phyloP scores from a whole-genome alignment of 257 asterid genomes.

The Lycium barbarum region DNA sequence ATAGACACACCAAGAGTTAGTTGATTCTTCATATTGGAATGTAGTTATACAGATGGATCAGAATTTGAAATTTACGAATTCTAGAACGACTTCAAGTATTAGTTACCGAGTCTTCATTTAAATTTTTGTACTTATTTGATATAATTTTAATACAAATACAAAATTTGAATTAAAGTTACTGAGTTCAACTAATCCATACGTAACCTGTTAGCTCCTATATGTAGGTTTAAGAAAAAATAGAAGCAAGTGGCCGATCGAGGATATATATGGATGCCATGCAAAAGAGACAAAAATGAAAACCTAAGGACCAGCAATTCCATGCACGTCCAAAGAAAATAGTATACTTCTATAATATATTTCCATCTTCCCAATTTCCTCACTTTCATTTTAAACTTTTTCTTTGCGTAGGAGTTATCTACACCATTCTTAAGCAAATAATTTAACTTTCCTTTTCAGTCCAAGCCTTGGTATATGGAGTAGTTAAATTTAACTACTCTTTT shows the following conservation, averaged over 20 bases:
- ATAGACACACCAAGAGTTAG: not conserved
- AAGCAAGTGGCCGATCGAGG: not conserved
- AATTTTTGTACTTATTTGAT: too few species aligned
- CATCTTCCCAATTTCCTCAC: not conserved
- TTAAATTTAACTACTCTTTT: not conserved
- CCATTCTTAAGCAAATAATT: not conserved
- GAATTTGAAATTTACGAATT: not conserved
- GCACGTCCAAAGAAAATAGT: conserved; percentile 20
- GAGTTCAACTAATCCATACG: not conserved
- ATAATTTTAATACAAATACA: too few species aligned
- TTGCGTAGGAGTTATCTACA: not conserved
- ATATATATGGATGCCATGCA: conserved; percentile 22
- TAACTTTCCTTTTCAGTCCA: not conserved
- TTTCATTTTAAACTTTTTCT: not conserved
- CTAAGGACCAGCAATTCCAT: conserved; percentile 32
- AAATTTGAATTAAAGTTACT: too few species aligned
- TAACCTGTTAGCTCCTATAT: too few species aligned
- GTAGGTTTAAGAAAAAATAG: not conserved
- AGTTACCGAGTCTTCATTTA: not conserved
- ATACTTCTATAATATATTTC: not conserved
- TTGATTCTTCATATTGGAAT: not conserved
- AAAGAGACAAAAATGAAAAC: conserved; percentile 30
- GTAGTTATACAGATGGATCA: not conserved
- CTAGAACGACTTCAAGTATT: not conserved
- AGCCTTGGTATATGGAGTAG: not conserved